Evolutionary conservation across 2,329 filamentous ascomycete species (phyloP), one percentile per base, ranked within the genome.

Genomic region (Colletotrichum spaethianum): DNA sequence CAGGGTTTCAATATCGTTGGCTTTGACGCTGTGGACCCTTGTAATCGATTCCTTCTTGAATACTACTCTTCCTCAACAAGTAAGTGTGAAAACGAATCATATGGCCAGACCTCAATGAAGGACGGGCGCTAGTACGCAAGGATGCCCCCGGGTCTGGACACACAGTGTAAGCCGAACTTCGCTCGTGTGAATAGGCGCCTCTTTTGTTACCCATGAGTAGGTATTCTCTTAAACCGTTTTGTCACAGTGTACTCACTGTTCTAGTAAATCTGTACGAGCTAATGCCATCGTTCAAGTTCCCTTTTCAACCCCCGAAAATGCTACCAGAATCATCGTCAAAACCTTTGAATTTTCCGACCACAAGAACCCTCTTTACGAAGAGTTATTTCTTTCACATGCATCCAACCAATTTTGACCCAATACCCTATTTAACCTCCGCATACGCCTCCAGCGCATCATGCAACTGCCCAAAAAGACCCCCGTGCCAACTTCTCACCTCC

Each of bases 391-490:
- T 14, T 26, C 16, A 14, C 7, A 40, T 2, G 18, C 33, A 2
- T 1, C 53, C 33, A 3, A 4, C 28, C 7, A 3, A 9, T n/a
- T 9, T 11, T 9, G 33, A 23, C 31, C 3, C 9, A 12, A 26
- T 12, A 31, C 48, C n/a, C 63, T 76, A 78, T 63, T 82, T 78
- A 0, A 80, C 75, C 26, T 78, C 77, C 3, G 81, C 78, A 76
- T 79, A 86, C 2, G 46, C 68, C 28, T 83, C 76, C 75, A 88
- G 68, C 1, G 82, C 86, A 77, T 87, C 85, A 75, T 88, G 79
- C 72, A 91, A 73, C 67, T 76, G 74, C 1, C 84, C 88, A 82
- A 88, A 90, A 4, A 86, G 40, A 16, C 88, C 87, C 1, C 74
- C 82, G 75, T 90, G 84, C 86, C 88, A 91, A 0, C 76, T 73